Base-by-base conservation (phyloP, 2,329 filamentous ascomycete species). In the Nemania sp. region DNA sequence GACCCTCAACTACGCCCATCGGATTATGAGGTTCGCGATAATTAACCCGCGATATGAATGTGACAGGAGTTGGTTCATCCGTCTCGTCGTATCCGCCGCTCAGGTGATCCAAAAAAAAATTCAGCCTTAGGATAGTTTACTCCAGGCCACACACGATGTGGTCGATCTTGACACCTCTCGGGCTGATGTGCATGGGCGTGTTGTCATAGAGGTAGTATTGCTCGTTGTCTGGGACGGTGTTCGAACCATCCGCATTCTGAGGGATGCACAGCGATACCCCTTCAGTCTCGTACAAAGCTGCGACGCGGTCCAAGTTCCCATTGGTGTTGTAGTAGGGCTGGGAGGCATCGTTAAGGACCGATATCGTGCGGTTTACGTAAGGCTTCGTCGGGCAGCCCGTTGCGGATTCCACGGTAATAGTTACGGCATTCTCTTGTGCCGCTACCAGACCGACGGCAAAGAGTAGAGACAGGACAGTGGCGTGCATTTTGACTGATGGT, bases 401-500 rank as follows among this genome's bases (percentile, higher is more conserved):
- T 35, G 53, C 42, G 29, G 45, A 47, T 42, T 55, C 53, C n/a
- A 54, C 40, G 40, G 48, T 42, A 35, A 55, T 32, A 46, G 1
- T 29, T 18, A 55, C 53, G 53, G 4, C 6, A 25, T 20, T 39
- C 25, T 55, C 7, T 42, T 55, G 53, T 37, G 53, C 53, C n/a
- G 35, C 48, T 47, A 32, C n/a, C 32, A 55, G 53, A 29, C 42
- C 17, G 42, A 42, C 53, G 53, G 53, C 43, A 39, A 47, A 55
- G 39, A 55, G 42, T 29, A 55, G 42, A 39, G 53, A 55, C 48
- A 55, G 42, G 25, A 46, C 39, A 37, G 53, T 47, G 45, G 53
- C 53, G 42, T 42, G 53, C 53, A 55, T 55, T 17, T 47, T 55
- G 42, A n/a, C n/a, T n/a, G n/a, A n/a, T n/a, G n/a, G n/a, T n/a